phyloP scores from a whole-genome alignment of 768 basidiomycete genomes.

The Cyclocybe cylindracea region DNA sequence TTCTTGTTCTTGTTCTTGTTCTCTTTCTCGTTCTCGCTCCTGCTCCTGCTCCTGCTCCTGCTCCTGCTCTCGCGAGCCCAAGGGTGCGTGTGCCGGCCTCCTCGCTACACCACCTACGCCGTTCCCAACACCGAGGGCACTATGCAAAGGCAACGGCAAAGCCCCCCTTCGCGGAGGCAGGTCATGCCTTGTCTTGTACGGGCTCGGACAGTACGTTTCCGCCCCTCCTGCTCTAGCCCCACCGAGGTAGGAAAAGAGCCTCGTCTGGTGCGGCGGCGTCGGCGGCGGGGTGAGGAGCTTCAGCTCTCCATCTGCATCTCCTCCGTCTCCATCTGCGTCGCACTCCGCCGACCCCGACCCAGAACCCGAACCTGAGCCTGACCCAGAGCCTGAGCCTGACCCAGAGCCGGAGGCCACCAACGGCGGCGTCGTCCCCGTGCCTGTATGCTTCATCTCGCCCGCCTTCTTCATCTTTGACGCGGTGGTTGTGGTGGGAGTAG shows the following conservation, averaged over 20 bases:
- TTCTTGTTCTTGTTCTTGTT: too few species aligned
- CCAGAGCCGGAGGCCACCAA: conserved; percentile 11
- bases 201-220: conserved; percentile 19
- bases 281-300: conserved; percentile 24
- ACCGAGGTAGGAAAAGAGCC: conserved; percentile 8
- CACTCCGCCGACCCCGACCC: background rate
- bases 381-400: too few species aligned
- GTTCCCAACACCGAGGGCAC: background rate
- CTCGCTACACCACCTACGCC: background rate
- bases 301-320: conserved; percentile 18
- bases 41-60: too few species aligned
- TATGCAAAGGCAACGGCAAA: too few species aligned
- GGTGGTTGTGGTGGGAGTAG: too few species aligned
- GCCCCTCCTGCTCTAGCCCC: background rate
- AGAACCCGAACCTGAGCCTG: too few species aligned
- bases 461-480: too few species aligned
- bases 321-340: conserved; percentile 16
- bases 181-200: conserved; percentile 18
- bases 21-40: too few species aligned
- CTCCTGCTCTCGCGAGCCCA: too few species aligned
- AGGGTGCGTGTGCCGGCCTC: conserved; percentile 4
- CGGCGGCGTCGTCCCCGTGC: conserved; percentile 18
- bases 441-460: too few species aligned
- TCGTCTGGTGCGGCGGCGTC: conserved; percentile 22
- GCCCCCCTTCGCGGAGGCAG: too few species aligned